These are phyloP conservation scores for Phytophthora cryptogea DNA, from an alignment of 352 stramenopile genomes.

Conservation along the genomic window DNA sequence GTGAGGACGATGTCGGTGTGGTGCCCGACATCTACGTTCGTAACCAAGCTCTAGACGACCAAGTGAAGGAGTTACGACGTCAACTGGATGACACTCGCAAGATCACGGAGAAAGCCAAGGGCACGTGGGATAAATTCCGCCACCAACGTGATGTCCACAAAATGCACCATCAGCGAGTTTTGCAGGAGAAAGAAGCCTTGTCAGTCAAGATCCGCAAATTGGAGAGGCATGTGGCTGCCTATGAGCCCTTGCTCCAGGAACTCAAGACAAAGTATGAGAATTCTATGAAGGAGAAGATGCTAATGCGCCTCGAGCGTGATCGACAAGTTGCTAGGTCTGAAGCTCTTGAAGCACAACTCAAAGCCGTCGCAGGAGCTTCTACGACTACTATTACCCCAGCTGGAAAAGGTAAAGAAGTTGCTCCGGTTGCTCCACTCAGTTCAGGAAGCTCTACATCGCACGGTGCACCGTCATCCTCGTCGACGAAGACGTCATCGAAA, in stretches of 20 bases:
- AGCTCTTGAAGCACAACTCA: constrained; percentile 89
- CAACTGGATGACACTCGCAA: constrained; percentile 90
- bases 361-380: constrained; percentile 34
- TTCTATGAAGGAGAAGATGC: constrained; percentile 98
- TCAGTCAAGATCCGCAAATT: constrained; percentile 91
- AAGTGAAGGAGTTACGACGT: constrained; percentile 81
- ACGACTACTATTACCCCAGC: constrained; percentile 6
- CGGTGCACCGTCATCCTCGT: constrained; percentile 14
- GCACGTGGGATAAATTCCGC: constrained; percentile 96
- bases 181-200: constrained; percentile 95
- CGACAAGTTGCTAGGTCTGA: constrained; percentile 88
- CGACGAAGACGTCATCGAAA: constrained; percentile 31
- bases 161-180: constrained; percentile 95
- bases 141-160: constrained; percentile 95
- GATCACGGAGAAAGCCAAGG: constrained; percentile 90
- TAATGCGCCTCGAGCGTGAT: constrained; percentile 94
- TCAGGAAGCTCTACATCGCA: constrained; percentile 11
- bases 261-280: constrained; percentile 94
- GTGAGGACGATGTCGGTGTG: constrained; percentile 86
- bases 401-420: constrained; percentile 34
- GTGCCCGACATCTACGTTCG: constrained; percentile 95
- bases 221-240: constrained; percentile 90
- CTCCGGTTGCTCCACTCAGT: constrained; percentile 30
- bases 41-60: constrained; percentile 92
- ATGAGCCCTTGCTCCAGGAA: constrained; percentile 93